Evolutionary conservation across 106 monocot genomes (phyloP), one percentile per base, ranked within the genome.

Genomic region (Iris macrosiphon): DNA sequence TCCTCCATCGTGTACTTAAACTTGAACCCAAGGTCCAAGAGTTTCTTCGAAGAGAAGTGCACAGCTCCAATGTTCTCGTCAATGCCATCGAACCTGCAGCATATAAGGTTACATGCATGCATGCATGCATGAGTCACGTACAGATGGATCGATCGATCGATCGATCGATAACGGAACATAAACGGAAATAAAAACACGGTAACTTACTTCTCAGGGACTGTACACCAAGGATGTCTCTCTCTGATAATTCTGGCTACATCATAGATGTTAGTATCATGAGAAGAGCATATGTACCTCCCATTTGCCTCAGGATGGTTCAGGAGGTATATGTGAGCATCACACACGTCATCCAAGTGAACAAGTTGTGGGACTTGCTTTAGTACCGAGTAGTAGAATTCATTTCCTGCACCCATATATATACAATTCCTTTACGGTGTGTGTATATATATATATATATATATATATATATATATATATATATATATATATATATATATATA

Each of bases 251-350:
- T 52, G 14, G 79, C 79, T 14, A 89, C 67, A 13, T 47, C 63
- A 23, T 63, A 38, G 9, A 80, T 66, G 49, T 72, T 89, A 34
- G 63, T 33, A 23, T 83, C 83, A 49, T 77, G 56, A 19, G 83
- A 76, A 45, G 89, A 89, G 41, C 89, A 89, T 26, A 89, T 73
- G 74, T 80, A 89, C 46, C 89, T 76, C 10, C 83, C 89, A 13
- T 62, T 72, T 31, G 89, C 83, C 31, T 80, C 60, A 0, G 76
- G 79, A 22, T 64, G 55, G 63, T 89, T 83, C 18, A 77, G 57
- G 32, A 89, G 71, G 52, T 66, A 74, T 21, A 74, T 80, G 37
- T 80, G 76, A n/a, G 76, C 72, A 21, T 63, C 54, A 52, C 76
- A 79, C 19, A 83, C 61, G 50, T 89, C 89, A 64, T 89, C 89